Base-by-base conservation (phyloP, 768 basidiomycete genomes). In the Collybia sp. region DNA sequence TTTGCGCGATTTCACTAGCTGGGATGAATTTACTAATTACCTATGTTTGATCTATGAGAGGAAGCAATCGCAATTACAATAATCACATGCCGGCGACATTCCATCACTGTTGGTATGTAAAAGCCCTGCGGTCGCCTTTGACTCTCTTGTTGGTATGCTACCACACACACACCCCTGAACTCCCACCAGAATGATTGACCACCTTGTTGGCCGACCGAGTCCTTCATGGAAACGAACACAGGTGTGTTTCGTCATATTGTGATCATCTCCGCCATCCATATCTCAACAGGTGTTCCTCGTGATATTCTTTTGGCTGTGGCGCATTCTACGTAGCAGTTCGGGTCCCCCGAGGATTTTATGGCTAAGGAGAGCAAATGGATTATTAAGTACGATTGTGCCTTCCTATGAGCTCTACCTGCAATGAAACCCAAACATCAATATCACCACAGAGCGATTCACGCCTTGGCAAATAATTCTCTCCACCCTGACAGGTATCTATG, bases 381-480 rank as follows among this genome's bases (percentile, higher is more conserved):
- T 59, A 9, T 69, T 91, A 10, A 68, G 87, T 90, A 59, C 46
- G 83, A 63, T 15, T 33, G 50, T 31, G 30, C 16, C 30, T 33
- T 39, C 25, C 37, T 16, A 18, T 19, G 35, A 30, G 25, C 9
- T 16, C 39, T 10, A 42, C 18, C 40, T n/a, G n/a, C n/a, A n/a
- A 44, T 46, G 25, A 25, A 25, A 4, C 4, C 48, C 18, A 33
- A 34, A 40, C 33, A 32, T 32, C 41, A 37, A n/a, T 37, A n/a
- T 37, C 16, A 32, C 53, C 50, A 36, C 59, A 92, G 85, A 75
- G 58, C 81, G 82, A 16, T 95, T 92, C 69, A 87, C 93, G 0
- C 96, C 96, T n/a, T 99, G 93, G 86, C 94, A 99, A 59, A 75
- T 97, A 56, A 78, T 97, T 42, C 76, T 92, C 45, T 87, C 80